Conservation (phyloP, 768 basidiomycete species). For the Auricularia sp. region DNA sequence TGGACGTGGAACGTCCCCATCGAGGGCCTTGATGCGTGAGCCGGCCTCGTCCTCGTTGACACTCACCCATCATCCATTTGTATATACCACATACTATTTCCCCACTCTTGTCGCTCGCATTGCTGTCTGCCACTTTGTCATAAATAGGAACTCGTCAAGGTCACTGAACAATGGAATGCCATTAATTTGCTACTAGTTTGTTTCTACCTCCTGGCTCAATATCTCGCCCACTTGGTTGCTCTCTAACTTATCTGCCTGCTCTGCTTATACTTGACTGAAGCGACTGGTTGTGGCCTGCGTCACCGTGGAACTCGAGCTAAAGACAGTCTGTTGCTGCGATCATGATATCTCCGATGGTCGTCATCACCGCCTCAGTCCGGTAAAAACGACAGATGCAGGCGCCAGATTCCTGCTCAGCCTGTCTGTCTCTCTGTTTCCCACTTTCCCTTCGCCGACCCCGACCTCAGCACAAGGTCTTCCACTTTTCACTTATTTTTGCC, state of each 20-base stretch:
- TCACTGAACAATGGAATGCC: neutral
- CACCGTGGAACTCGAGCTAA: too few species aligned
- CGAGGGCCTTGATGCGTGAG: conserved; percentile 49
- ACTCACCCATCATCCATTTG: neutral
- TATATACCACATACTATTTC: neutral
- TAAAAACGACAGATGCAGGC: neutral
- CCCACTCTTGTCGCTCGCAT: neutral
- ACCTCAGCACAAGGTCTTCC: neutral
- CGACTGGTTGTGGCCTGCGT: too few species aligned
- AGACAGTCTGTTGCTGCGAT: too few species aligned
- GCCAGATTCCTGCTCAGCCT: neutral
- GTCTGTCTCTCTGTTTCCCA: neutral
- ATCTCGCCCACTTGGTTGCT: too few species aligned
- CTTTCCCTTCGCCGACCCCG: neutral
- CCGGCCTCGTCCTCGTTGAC: neutral
- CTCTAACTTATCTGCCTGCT: too few species aligned
- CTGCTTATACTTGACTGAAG: too few species aligned
- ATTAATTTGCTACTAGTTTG: neutral
- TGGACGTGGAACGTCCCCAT: conserved; percentile 74
- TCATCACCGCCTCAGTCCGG: too few species aligned
- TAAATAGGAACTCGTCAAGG: neutral
- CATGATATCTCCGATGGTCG: too few species aligned
- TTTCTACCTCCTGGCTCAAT: too few species aligned
- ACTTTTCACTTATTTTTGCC: neutral
- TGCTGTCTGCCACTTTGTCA: neutral